Base-by-base conservation (phyloP, 2,329 filamentous ascomycete genomes). In the Raffaelea deltoideospora region DNA sequence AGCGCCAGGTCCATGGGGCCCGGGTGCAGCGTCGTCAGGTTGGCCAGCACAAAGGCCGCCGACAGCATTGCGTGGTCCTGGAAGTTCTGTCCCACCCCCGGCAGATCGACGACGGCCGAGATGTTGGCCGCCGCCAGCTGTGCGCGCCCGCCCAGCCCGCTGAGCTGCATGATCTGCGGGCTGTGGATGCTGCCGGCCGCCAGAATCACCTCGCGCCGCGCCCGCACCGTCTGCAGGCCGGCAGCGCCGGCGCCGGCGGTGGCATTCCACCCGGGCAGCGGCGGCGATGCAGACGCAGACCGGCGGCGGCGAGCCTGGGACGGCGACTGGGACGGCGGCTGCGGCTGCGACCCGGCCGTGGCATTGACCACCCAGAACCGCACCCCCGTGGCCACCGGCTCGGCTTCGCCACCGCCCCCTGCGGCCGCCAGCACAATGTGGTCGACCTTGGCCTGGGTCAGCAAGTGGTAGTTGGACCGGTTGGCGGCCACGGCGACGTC, bases 1-100 rank as follows among this genome's bases (percentile, higher is more conserved):
- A 30, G 29, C 14, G 37, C 39, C 28, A 51, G 37, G 24, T 48
- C 43, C 18, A 44, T 40, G 17, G 30, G 31, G 10, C 44, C 38
- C 4, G 47, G 49, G 28, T 48, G 42, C 15, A 46, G n/a, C n/a
- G n/a, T n/a, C n/a, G n/a, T n/a, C n/a, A n/a, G n/a, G n/a, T n/a
- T n/a, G n/a, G n/a, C n/a, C n/a, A n/a, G n/a, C n/a, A n/a, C n/a
- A 33, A 54, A 45, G 18, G 38, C 43, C 24, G 48, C 47, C 15
- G 49, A 43, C 7, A 53, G 41, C 45, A 50, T 56, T 10, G 52
- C 48, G 36, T 69, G 63, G 42, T 68, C 64, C 41, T 67, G 63
- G 39, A 67, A 61, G 41, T 66, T 63, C 35, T 61, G 54, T 5
- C 65, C 65, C 4, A 69, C 64, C 3, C 60, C 59, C 5, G 60